Conservation (phyloP, 208 protist genomes). For the Strigomonas galati region DNA sequence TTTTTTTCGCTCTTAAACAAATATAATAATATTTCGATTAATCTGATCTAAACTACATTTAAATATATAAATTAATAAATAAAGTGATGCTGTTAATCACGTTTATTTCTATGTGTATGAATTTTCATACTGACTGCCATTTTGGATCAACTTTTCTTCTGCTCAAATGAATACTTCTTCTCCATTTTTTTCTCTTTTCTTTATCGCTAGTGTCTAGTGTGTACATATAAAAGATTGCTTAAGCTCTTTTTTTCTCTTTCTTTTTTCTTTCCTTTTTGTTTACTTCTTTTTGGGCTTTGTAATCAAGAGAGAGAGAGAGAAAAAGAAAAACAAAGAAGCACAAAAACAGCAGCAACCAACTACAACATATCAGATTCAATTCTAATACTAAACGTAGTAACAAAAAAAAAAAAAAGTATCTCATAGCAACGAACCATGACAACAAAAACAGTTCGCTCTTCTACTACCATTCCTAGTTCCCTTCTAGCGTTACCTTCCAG, state of each 20-base stretch:
- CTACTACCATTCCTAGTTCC: too few relatives aligned
- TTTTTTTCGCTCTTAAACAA: neutral
- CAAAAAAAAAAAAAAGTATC: too few relatives aligned
- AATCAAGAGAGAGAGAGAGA: too few relatives aligned
- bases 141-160: too few relatives aligned
- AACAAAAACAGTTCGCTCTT: too few relatives aligned
- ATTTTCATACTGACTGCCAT: too few relatives aligned
- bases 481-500: too few relatives aligned
- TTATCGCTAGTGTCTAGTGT: neutral
- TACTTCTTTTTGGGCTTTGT: neutral
- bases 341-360: neutral
- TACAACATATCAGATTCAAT: too few relatives aligned
- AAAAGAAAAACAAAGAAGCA: too few relatives aligned
- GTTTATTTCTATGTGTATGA: conserved; percentile 3
- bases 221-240: neutral
- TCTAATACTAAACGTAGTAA: too few relatives aligned
- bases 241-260: neutral
- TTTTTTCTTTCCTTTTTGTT: neutral
- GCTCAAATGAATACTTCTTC: too few relatives aligned
- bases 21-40: neutral
- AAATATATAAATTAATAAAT: neutral
- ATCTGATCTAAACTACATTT: neutral
- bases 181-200: conserved; percentile 18
- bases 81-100: neutral
- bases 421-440: too few relatives aligned